phyloP scores from a whole-genome alignment of 2,329 filamentous ascomycete species.

The Emergomyces pasteurianus region DNA sequence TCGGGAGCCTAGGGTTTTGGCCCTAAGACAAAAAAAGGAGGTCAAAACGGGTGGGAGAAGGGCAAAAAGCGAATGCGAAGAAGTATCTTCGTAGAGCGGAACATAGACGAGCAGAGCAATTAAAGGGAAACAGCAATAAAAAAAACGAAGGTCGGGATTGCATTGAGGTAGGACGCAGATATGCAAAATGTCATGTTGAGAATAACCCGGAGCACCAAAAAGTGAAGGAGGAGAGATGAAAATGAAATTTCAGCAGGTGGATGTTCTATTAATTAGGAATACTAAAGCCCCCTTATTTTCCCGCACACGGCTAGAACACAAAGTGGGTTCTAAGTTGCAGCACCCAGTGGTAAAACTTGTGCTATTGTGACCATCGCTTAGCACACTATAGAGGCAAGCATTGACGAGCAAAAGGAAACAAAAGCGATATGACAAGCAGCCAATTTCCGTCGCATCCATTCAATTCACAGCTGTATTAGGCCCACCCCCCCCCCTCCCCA shows the following conservation, averaged over 20 bases:
- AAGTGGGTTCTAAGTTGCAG: not conserved
- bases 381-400: not conserved
- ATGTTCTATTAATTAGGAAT: no score
- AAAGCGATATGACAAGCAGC: not conserved
- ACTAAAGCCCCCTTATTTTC: no score
- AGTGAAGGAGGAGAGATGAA: no score
- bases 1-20: not conserved
- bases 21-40: not conserved
- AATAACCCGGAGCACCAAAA: no score
- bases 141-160: no score
- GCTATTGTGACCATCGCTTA: not conserved
- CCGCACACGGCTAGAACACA: not conserved
- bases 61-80: not conserved
- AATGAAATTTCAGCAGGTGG: no score
- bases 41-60: no score
- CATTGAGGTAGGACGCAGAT: no score
- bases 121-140: no score
- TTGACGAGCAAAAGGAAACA: not conserved
- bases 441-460: not conserved
- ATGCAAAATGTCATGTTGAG: no score
- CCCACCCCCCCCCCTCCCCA: no score
- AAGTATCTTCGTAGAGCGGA: not conserved
- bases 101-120: no score
- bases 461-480: not conserved
- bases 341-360: not conserved